A percentile compares a stretch with the other conserved stretches of the same genome.
Evolutionary conservation across 495 filamentous ascomycete genomes (phyloP).

Genomic region (Lentithecium fluviatile): DNA sequence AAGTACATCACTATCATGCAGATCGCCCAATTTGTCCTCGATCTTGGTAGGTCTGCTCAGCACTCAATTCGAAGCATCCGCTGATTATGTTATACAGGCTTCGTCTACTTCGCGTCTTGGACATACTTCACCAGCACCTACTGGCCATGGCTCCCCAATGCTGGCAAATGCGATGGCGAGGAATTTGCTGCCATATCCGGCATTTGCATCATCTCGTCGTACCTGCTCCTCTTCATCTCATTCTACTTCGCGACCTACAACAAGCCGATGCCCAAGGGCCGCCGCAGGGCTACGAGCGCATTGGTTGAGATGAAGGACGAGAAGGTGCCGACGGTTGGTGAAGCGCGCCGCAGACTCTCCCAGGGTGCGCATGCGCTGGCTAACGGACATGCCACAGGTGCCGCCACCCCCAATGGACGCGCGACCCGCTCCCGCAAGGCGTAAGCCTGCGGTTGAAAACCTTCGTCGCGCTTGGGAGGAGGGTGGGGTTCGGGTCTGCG

Average conservation of each 20-base stretch:
- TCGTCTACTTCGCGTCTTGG: slow-evolving; percentile 49
- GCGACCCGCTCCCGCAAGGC: slow-evolving; percentile 36
- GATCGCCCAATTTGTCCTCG: slow-evolving; percentile 79
- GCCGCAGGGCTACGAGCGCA: slow-evolving; percentile 43
- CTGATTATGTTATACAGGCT: slow-evolving; percentile 45
- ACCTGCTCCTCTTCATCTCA: slow-evolving; percentile 95
- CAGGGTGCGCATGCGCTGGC: slow-evolving; percentile 23
- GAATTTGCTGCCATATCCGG: slow-evolving; percentile 96
- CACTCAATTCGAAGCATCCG: background rate
- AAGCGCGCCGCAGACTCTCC: slow-evolving; percentile 40
- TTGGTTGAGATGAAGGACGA: slow-evolving; percentile 50
- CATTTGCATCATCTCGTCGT: slow-evolving; percentile 85
- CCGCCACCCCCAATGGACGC: slow-evolving; percentile 21
- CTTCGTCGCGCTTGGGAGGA: background rate
- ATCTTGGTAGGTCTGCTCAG: slow-evolving; percentile 61
- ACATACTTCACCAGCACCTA: slow-evolving; percentile 73
- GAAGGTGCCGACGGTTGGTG: slow-evolving; percentile 45
- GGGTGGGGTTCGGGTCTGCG: background rate
- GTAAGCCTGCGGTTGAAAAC: slow-evolving; percentile 1
- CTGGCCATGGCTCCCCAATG: slow-evolving; percentile 79
- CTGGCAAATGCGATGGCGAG: slow-evolving; percentile 87
- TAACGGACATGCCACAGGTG: slow-evolving; percentile 26
- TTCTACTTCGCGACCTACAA: slow-evolving; percentile 98
- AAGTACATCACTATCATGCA: slow-evolving; percentile 85
- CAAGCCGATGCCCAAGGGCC: slow-evolving; percentile 55